Percentiles rank a stretch among this genome's conserved stretches.
Evolutionary conservation across 2,329 filamentous ascomycete genomes (phyloP).

Genomic region (Metarhizium sp.): DNA sequence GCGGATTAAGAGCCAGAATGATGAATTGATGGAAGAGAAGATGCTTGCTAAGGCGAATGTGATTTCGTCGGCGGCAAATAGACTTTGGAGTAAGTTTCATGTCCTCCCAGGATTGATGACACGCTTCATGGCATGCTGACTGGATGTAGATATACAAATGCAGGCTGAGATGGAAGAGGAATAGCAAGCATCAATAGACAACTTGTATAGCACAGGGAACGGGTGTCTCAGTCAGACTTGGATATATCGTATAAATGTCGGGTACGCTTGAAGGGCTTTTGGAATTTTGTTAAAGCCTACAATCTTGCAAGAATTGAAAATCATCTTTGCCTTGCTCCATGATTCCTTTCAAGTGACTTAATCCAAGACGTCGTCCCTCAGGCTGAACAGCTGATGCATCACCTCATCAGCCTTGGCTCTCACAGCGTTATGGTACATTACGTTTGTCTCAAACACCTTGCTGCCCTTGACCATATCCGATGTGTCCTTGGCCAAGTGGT

Average conservation of each 20-base stretch:
- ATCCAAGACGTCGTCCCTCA: constrained; percentile 61
- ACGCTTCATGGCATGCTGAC: not conserved
- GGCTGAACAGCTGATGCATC: constrained; percentile 62
- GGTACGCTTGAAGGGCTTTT: not conserved
- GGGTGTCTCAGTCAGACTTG: not conserved
- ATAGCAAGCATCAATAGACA: constrained; percentile 7
- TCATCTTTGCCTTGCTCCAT: not conserved
- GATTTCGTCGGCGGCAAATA: constrained; percentile 60
- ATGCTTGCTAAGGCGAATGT: constrained; percentile 56
- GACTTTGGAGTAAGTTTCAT: constrained; percentile 51
- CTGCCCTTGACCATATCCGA: constrained; percentile 64
- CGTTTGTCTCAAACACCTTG: constrained; percentile 78
- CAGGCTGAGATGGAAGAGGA: constrained; percentile 40
- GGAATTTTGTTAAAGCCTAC: not conserved
- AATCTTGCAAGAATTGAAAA: not conserved
- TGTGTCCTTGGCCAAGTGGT: constrained; percentile 62
- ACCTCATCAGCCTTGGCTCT: constrained; percentile 67
- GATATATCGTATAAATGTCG: not conserved
- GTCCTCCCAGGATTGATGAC: not conserved
- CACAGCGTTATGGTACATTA: constrained; percentile 79
- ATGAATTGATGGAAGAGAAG: constrained; percentile 53
- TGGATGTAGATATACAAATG: constrained; percentile 35
- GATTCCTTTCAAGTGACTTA: constrained; percentile 18
- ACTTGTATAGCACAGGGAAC: not conserved
- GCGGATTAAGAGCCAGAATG: constrained; percentile 43